Conservation (phyloP, 2,329 filamentous ascomycete genomes). For the Volutella citrinella region DNA sequence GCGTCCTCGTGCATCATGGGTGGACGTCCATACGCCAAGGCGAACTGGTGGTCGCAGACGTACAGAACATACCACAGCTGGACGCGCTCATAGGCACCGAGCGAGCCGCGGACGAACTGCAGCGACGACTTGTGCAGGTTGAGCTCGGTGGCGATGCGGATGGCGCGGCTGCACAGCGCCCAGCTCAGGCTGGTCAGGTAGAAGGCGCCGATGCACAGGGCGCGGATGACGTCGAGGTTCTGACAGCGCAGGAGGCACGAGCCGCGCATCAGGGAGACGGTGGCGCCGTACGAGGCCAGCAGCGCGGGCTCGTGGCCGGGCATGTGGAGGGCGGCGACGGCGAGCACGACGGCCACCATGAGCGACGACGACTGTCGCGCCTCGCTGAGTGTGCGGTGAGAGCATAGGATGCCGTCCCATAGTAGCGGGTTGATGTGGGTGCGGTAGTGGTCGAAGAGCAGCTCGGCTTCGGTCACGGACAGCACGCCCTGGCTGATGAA, state of each 20-base stretch:
- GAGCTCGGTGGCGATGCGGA: constrained; percentile 37
- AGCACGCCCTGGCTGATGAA: constrained; percentile 18
- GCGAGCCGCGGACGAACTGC: background rate
- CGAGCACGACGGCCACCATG: constrained; percentile 16
- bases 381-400: constrained; percentile 13
- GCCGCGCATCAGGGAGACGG: constrained; percentile 2
- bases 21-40: constrained; percentile 37
- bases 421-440: constrained; percentile 17
- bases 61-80: constrained; percentile 38
- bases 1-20: constrained; percentile 6
- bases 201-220: constrained; percentile 36
- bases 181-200: constrained; percentile 38
- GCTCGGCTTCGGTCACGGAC: constrained; percentile 15
- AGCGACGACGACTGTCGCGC: constrained; percentile 19
- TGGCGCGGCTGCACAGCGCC: constrained; percentile 35
- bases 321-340: constrained; percentile 18
- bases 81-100: constrained; percentile 24
- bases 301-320: background rate
- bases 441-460: constrained; percentile 19
- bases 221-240: constrained; percentile 35
- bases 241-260: constrained; percentile 9
- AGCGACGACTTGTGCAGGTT: constrained; percentile 27
- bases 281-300: background rate
- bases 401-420: constrained; percentile 16
- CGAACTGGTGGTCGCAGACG: constrained; percentile 36